These are phyloP conservation scores for Kuraishia capsulata DNA, from an alignment of 805 yeast species.

Conservation along the genomic window DNA sequence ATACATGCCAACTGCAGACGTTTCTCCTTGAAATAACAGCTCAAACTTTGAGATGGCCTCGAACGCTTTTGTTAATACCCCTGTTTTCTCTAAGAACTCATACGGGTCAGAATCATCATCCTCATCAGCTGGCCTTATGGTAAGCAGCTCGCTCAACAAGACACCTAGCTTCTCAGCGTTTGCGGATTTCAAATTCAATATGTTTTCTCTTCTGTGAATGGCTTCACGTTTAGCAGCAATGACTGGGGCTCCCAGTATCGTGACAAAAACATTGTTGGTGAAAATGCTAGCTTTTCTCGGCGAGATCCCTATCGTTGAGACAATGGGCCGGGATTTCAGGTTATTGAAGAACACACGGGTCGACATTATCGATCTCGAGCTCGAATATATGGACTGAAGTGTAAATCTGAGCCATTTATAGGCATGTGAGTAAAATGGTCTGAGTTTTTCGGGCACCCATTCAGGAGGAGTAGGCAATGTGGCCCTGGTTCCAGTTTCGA, in stretches of 20 bases:
- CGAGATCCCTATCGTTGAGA: constrained; percentile 1
- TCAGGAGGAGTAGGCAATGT: constrained; percentile 7
- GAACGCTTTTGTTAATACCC: not conserved
- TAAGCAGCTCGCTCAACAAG: constrained; percentile 23
- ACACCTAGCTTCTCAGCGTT: constrained; percentile 28
- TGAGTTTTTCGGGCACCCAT: constrained; percentile 13
- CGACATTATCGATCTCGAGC: constrained; percentile 8
- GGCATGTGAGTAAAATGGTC: constrained; percentile 5
- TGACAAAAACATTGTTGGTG: constrained; percentile 17
- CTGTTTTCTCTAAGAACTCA: not conserved
- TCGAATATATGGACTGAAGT: constrained; percentile 7
- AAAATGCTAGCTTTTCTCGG: constrained; percentile 3
- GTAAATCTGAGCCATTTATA: constrained; percentile 9
- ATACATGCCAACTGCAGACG: not conserved
- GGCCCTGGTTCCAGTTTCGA: constrained; percentile 11
- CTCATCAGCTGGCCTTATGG: constrained; percentile 4
- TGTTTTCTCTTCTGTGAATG: constrained; percentile 12
- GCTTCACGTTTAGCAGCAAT: constrained; percentile 20
- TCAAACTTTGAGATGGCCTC: no score
- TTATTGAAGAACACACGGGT: not conserved
- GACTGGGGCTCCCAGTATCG: constrained; percentile 28
- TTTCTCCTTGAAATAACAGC: not conserved
- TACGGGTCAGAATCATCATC: not conserved
- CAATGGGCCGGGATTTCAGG: not conserved
- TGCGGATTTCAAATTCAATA: constrained; percentile 12